Conservation (phyloP, 1,284 basidiomycete genomes). For the Marasmius fiardii region DNA sequence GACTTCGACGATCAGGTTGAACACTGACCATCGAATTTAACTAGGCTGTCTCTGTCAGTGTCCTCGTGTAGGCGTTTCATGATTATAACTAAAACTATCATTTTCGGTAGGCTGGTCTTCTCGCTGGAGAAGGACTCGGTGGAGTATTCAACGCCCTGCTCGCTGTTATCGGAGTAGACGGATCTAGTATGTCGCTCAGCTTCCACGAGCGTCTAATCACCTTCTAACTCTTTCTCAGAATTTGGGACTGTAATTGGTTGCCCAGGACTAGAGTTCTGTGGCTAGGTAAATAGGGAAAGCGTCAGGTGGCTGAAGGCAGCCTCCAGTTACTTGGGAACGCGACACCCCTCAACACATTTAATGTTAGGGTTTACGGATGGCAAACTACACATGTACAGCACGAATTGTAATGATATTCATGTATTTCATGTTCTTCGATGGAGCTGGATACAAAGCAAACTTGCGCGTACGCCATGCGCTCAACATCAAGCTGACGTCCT, state of each 20-base stretch:
- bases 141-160: constrained; percentile 64
- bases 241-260: constrained; percentile 49
- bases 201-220: not conserved
- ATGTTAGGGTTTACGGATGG: too few species aligned
- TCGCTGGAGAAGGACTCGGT: constrained; percentile 69
- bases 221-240: constrained; percentile 19
- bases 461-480: too few species aligned
- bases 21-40: not conserved
- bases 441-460: too few species aligned
- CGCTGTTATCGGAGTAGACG: constrained; percentile 47
- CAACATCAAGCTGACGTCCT: too few species aligned
- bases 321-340: too few species aligned
- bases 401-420: too few species aligned
- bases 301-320: constrained; percentile 33
- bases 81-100: not conserved
- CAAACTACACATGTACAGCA: too few species aligned
- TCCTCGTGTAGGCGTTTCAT: not conserved
- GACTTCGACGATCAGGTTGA: not conserved
- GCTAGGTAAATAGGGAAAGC: too few species aligned
- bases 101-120: constrained; percentile 40
- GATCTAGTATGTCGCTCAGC: constrained; percentile 33
- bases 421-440: too few species aligned
- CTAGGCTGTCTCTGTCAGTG: constrained; percentile 21
- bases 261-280: constrained; percentile 46
- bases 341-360: too few species aligned